Evolutionary conservation across 495 filamentous ascomycete species (phyloP), one percentile per base, ranked within the genome.

Genomic region (Echria macrotheca): DNA sequence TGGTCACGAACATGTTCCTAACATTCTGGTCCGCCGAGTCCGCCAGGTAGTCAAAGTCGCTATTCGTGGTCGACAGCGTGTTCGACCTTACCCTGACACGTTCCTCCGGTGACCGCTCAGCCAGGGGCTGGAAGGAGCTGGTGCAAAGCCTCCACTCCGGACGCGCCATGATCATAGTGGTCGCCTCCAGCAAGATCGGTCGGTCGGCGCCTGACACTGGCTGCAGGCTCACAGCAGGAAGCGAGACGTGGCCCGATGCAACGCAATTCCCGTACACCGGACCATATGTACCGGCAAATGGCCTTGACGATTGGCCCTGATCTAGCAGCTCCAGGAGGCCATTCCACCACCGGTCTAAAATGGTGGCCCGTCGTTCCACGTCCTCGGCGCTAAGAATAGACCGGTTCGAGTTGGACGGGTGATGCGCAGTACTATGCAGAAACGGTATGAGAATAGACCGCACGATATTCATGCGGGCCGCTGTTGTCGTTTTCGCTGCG

Each of bases 301-400:
- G 60, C 26, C 65, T 63, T n/a, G 52, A 54, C 15, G 52, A 50
- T 37, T 63, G 64, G 1, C 54, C 83, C n/a, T 48, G 84, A 58
- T 90, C 83, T 35, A 96, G 76, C 73, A 96, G 82, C 48, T 91
- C 89, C 35, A 97, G 67, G 37, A 98, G 75, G 6, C 85, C 91
- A 29, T 79, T 87, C 93, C 93, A 98, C 93, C 93, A 98, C 61
- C 89, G 93, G 58, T 95, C 89, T 33, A 97, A 71, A 28, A 94
- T 86, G 29, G 81, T 81, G 4, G 86, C 78, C 47, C 93, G 76
- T 28, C 87, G 80, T 50, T 98, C 93, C 33, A 97, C 66, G 61
- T 96, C 89, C 71, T 96, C 93, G 5, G 89, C 75, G 24, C 79
- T 70, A 15, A 75, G 51, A 23, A 54, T 21, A 28, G 72, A 72